phyloP scores from a whole-genome alignment of 1,284 basidiomycete species.

The Leccinum brunneo-olivaceum region DNA sequence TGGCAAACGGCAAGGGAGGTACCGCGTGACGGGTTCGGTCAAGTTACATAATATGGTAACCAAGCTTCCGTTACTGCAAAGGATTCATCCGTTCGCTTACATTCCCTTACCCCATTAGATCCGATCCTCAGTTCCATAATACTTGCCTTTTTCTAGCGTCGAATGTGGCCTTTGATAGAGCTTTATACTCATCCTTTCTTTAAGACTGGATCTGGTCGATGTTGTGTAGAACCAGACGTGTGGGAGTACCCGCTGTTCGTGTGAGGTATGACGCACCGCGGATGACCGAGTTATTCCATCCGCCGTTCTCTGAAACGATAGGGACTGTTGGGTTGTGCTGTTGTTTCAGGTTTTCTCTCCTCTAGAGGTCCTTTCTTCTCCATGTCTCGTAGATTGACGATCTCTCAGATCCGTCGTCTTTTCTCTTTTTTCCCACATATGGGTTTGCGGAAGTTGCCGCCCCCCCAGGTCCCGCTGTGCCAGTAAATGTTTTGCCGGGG shows the following conservation, averaged over 20 bases:
- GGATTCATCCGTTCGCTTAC: slow-evolving; percentile 23
- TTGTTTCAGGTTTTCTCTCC: too few species aligned
- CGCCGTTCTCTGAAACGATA: too few species aligned
- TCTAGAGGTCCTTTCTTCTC: too few species aligned
- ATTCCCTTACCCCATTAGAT: slow-evolving; percentile 18
- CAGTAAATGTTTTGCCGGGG: not conserved
- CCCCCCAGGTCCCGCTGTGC: too few species aligned
- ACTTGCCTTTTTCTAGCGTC: slow-evolving; percentile 10
- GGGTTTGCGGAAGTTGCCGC: not conserved
- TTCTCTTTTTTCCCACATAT: too few species aligned
- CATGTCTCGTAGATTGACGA: too few species aligned
- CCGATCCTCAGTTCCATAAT: slow-evolving; percentile 23
- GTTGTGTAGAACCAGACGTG: not conserved
- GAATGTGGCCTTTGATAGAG: not conserved
- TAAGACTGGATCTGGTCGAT: not conserved
- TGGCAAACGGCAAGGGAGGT: slow-evolving; percentile 4
- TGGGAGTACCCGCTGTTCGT: not conserved
- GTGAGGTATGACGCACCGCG: not conserved
- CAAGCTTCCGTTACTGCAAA: slow-evolving; percentile 24
- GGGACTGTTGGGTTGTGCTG: too few species aligned
- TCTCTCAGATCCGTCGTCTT: too few species aligned
- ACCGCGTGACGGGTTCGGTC: slow-evolving; percentile 13
- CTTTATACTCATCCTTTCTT: not conserved
- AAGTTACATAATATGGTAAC: slow-evolving; percentile 12
- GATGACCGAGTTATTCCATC: too few species aligned